Evolutionary conservation across 345 rosid species (phyloP).

Genomic region (Firmiana major): DNA sequence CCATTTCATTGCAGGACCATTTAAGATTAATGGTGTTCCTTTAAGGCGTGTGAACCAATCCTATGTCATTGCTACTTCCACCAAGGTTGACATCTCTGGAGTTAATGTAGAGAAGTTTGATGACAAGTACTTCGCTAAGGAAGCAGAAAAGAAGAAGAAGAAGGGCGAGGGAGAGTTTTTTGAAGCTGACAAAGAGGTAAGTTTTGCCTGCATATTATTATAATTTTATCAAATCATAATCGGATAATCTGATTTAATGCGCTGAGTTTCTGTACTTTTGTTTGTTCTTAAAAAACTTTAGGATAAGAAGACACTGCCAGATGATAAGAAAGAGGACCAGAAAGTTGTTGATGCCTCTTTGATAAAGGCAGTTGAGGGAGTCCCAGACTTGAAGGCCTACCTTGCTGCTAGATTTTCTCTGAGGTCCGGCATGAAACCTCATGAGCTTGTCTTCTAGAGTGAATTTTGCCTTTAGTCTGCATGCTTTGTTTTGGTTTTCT

Average conservation of each 20-base stretch:
- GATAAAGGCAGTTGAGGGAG: constrained; percentile 57
- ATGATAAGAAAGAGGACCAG: constrained; percentile 80
- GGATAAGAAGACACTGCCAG: constrained; percentile 66
- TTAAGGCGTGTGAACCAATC: constrained; percentile 64
- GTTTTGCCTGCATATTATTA: not conserved
- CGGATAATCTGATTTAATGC: not conserved
- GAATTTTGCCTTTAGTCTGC: not conserved
- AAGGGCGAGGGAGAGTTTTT: constrained; percentile 79
- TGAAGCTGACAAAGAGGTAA: constrained; percentile 68
- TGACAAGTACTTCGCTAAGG: constrained; percentile 71
- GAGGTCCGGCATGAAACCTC: constrained; percentile 77
- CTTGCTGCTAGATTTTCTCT: constrained; percentile 82
- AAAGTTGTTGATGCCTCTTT: constrained; percentile 57
- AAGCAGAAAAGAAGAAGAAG: constrained; percentile 62
- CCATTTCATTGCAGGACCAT: constrained; percentile 46
- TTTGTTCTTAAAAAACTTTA: constrained; percentile 10
- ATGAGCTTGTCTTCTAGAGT: constrained; percentile 67
- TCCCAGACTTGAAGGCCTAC: constrained; percentile 71
- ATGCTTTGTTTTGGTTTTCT: not conserved
- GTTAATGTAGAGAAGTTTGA: constrained; percentile 62
- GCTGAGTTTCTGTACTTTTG: not conserved
- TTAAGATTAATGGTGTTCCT: constrained; percentile 72
- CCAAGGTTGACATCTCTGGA: constrained; percentile 67
- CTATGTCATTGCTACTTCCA: constrained; percentile 62
- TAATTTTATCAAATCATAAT: not conserved